Evolutionary conservation across 495 filamentous ascomycete species (phyloP).

Genomic region (Xeromyces bisporus): DNA sequence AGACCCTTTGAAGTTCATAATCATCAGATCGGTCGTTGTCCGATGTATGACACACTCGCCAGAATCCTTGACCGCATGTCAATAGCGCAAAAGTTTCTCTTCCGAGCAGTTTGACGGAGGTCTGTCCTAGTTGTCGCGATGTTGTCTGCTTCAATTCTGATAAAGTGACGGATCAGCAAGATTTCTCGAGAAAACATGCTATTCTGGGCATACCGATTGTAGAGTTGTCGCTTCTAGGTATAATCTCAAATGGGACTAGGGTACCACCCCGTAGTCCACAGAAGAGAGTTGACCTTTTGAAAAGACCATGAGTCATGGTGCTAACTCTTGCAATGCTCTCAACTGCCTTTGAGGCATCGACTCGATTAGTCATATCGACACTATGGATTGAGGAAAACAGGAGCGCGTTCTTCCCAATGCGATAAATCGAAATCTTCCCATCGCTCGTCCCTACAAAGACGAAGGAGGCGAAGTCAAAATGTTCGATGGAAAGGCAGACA

Average conservation of each 20-base stretch:
- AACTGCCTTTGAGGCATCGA: conserved; percentile 22
- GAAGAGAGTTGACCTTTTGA: conserved; percentile 12
- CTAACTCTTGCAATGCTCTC: conserved; percentile 20
- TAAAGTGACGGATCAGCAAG: not conserved
- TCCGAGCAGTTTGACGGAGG: conserved; percentile 20
- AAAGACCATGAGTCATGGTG: conserved; percentile 1
- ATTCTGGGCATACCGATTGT: conserved; percentile 11
- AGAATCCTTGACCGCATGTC: conserved; percentile 26
- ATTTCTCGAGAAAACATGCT: not conserved
- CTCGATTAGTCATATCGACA: conserved; percentile 4
- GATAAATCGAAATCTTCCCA: conserved; percentile 19
- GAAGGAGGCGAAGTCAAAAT: conserved; percentile 11
- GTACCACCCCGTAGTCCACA: conserved; percentile 30
- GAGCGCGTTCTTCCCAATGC: conserved; percentile 8
- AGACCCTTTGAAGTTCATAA: conserved; percentile 19
- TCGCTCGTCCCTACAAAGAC: conserved; percentile 22
- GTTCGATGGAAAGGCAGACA: conserved; percentile 19
- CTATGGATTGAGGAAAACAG: conserved; percentile 8
- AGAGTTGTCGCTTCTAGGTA: conserved; percentile 5
- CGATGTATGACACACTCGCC: conserved; percentile 16
- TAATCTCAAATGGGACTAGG: conserved; percentile 20
- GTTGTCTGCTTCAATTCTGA: conserved; percentile 16
- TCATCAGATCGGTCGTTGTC: conserved; percentile 8
- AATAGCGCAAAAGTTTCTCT: conserved; percentile 14
- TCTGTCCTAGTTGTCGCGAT: conserved; percentile 18